A percentile compares a stretch with the other conserved stretches of the same genome.
Evolutionary conservation across 148 eudicot species (phyloP).

Genomic region (Rhododendron vialii): DNA sequence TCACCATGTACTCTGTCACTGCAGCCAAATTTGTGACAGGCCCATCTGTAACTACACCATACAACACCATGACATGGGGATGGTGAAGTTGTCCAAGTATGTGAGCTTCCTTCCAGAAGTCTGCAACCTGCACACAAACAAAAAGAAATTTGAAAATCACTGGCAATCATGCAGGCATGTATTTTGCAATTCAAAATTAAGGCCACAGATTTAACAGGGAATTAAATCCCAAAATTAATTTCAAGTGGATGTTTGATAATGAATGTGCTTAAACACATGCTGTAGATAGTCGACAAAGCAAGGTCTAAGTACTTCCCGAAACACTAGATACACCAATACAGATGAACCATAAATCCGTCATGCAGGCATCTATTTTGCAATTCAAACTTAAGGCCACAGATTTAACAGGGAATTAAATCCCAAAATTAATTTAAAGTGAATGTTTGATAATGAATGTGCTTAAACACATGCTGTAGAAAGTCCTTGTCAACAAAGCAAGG

Average conservation of each 20-base stretch:
- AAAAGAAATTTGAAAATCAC: not conserved
- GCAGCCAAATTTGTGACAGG: slow-evolving; percentile 37
- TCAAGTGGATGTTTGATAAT: not conserved
- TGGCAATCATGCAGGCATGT: not conserved
- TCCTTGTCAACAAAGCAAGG: not conserved
- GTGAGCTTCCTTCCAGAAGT: slow-evolving; percentile 52
- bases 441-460: not conserved
- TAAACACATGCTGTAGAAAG: not conserved
- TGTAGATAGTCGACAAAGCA: not conserved
- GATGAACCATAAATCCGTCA: not conserved
- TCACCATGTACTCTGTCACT: slow-evolving; percentile 43
- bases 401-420: not conserved
- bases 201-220: not conserved
- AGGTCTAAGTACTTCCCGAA: not conserved
- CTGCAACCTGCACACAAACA: slow-evolving; percentile 23
- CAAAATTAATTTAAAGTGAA: not conserved
- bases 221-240: not conserved
- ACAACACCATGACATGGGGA: slow-evolving; percentile 41
- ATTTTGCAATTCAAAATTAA: not conserved
- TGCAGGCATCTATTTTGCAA: not conserved
- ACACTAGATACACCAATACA: not conserved
- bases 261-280: not conserved
- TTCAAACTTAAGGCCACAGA: not conserved
- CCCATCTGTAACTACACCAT: slow-evolving; percentile 43
- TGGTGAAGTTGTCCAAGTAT: slow-evolving; percentile 41